Evolutionary conservation across 2,329 filamentous ascomycete species (phyloP).

Genomic region (Penicillium sp.): DNA sequence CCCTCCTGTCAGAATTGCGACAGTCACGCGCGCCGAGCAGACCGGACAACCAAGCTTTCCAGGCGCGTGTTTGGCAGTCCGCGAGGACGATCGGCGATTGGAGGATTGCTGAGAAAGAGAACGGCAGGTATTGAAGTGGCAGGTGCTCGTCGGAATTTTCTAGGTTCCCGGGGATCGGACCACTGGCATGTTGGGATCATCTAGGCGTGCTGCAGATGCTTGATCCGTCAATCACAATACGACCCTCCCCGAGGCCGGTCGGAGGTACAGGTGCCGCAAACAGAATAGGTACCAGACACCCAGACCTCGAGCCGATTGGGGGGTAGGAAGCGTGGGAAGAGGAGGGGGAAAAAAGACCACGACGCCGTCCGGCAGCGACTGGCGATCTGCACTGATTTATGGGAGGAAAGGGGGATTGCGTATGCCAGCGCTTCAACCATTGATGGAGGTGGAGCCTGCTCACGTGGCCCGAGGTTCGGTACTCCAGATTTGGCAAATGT

Average conservation of each 20-base stretch:
- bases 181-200: constrained; percentile 18
- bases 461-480: constrained; percentile 26
- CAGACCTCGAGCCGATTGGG: too few relatives aligned
- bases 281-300: constrained; percentile 4
- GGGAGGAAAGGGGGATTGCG: constrained; percentile 19
- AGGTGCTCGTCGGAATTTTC: constrained; percentile 4
- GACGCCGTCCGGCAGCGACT: constrained; percentile 10
- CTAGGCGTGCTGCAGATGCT: constrained; percentile 8
- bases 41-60: constrained; percentile 6
- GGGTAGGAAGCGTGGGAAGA: too few relatives aligned
- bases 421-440: constrained; percentile 17
- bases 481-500: too few relatives aligned
- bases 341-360: background rate
- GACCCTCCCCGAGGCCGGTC: constrained; percentile 12
- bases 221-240: constrained; percentile 17
- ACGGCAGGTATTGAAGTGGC: too few relatives aligned
- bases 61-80: constrained; percentile 8
- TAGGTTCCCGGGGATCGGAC: constrained; percentile 13
- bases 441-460: constrained; percentile 18
- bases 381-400: too few relatives aligned
- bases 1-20: constrained; percentile 8
- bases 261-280: constrained; percentile 11
- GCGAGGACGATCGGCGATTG: too few relatives aligned
- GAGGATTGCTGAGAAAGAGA: too few relatives aligned
- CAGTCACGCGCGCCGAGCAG: constrained; percentile 11